Evolutionary conservation across 2,329 filamentous ascomycete genomes (phyloP).

Genomic region (Botrytis pseudocinerea): DNA sequence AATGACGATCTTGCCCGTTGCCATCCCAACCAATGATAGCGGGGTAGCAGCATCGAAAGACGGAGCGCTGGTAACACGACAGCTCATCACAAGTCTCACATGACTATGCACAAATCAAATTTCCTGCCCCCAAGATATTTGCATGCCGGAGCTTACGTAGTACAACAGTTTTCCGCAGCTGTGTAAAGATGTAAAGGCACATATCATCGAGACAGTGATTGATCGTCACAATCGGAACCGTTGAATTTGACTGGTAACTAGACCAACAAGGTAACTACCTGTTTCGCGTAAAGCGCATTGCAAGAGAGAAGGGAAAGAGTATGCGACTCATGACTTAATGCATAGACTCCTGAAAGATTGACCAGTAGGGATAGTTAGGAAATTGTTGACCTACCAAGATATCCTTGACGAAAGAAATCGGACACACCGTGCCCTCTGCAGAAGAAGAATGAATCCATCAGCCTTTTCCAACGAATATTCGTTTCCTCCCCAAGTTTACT

Average conservation of each 20-base stretch:
- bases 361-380: conserved; percentile 3
- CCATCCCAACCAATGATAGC: conserved; percentile 20
- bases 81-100: conserved; percentile 17
- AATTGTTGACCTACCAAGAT: conserved; percentile 60
- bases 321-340: conserved; percentile 21
- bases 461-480: conserved; percentile 8
- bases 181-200: conserved; percentile 8
- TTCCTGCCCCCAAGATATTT: conserved; percentile 17
- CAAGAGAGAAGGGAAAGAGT: not conserved
- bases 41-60: conserved; percentile 6
- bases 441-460: conserved; percentile 17
- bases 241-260: conserved; percentile 22
- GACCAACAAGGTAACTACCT: conserved; percentile 9
- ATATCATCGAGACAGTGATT: not conserved
- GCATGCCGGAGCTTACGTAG: not conserved
- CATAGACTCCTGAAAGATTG: conserved; percentile 13
- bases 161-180: conserved; percentile 2
- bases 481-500: not conserved
- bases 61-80: conserved; percentile 21
- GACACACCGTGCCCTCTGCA: conserved; percentile 77
- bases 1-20: conserved; percentile 8
- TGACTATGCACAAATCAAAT: conserved; percentile 19
- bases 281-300: conserved; percentile 11
- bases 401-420: conserved; percentile 82
- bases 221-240: conserved; percentile 11